Percentiles rank a stretch among this genome's conserved stretches.
Conservation (phyloP, 2,329 filamentous ascomycete genomes). For the Clonostachys rosea region DNA sequence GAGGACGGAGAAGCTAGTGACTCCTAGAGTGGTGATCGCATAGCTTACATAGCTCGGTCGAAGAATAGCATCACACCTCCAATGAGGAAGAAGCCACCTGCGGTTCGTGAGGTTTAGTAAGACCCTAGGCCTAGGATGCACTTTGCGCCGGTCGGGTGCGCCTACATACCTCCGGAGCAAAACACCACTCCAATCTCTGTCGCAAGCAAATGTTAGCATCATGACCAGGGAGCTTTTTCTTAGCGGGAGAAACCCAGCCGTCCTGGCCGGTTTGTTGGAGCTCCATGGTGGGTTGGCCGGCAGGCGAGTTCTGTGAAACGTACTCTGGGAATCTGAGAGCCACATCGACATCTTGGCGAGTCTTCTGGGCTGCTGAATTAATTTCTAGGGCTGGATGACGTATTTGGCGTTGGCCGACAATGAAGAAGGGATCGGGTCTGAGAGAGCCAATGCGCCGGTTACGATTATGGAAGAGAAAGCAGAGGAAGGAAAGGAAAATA, state of each 20-base stretch:
- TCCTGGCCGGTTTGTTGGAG: background rate
- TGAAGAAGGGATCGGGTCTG: background rate
- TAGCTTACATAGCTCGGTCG: constrained; percentile 81
- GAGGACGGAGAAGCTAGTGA: background rate
- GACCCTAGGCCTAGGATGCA: background rate
- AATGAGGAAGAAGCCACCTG: constrained; percentile 91
- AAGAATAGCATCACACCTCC: constrained; percentile 96
- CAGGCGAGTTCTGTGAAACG: constrained; percentile 24
- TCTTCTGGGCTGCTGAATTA: background rate
- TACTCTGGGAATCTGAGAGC: constrained; percentile 94
- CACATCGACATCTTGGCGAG: constrained; percentile 75
- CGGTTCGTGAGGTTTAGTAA: background rate
- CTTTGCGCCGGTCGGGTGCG: background rate
- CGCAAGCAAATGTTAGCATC: constrained; percentile 19
- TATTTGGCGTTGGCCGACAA: background rate
- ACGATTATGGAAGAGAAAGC: no score
- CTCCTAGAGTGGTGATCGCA: no score
- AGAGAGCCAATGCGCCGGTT: background rate
- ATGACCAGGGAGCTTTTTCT: background rate
- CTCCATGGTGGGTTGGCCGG: constrained; percentile 10
- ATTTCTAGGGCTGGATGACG: background rate
- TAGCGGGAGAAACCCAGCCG: background rate
- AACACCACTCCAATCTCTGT: constrained; percentile 95
- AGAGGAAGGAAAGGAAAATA: no score
- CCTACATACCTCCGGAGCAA: constrained; percentile 85